Evolutionary conservation across 1,284 basidiomycete species (phyloP), one percentile per base, ranked within the genome.

Genomic region (Papiliotrema fonsecae): DNA sequence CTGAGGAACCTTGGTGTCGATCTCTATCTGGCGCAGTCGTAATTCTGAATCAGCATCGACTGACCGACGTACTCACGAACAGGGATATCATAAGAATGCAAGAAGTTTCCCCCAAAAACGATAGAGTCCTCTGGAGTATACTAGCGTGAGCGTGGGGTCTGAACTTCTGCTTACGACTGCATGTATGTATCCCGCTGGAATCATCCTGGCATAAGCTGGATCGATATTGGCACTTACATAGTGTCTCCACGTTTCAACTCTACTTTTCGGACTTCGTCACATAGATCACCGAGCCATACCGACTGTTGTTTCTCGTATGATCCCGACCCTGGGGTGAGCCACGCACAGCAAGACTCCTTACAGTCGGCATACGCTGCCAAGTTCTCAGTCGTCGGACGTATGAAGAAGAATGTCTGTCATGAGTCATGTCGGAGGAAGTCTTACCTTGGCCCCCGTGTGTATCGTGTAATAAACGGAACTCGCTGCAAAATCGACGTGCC

Each of bases 181-280:
- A 67, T 98, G 94, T 54, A 97, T 96, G 86, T 94, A 97, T 0
- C 94, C 94, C 0, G 89, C 85, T 1, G 92, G 92, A 46, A 97
- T 94, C 50, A 96, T 87, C 74, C 77, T 77, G 27, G 34, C 18
- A 25, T 41, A 42, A 46, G 49, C 38, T 16, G 9, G 19, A 24
- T 18, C 14, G 22, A 10, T 6, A 39, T 2, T 18, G 21, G n/a
- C 22, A 54, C 75, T 67, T 49, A 77, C 89, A 96, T 93, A 0
- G 92, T 97, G 61, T 93, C 92, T 1, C 92, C 92, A n/a, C 80
- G 78, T 10, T 75, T 73, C 50, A 97, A 74, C 43, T 86, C 84
- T 9, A 94, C 86, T 65, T 87, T 91, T 62, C 83, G 82, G 3
- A 97, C 90, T 56, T 87, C 84, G 57, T 94, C 89, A 59, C 63